Evolutionary conservation across 164 flowering plant species (phyloP).

Genomic region (Pachysandra terminalis): DNA sequence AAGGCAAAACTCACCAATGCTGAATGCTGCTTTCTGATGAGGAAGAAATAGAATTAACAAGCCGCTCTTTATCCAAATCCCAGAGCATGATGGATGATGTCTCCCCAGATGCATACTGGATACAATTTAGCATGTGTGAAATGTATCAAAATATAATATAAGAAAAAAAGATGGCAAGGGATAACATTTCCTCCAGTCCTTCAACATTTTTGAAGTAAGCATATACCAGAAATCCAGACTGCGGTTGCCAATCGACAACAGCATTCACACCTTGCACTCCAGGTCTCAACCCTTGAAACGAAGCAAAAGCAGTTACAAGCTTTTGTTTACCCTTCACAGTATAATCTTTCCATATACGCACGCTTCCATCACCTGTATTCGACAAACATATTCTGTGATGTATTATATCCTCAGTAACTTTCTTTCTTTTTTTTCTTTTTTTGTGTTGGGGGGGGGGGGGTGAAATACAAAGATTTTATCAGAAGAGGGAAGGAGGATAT

Average conservation of each 20-base stretch:
- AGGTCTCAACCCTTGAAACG: conserved; percentile 84
- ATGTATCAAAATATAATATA: background rate
- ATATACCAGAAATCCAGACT: conserved; percentile 86
- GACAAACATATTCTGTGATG: too few relatives aligned
- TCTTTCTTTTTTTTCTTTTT: too few relatives aligned
- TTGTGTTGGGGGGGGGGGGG: too few relatives aligned
- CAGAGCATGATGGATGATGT: conserved; percentile 80
- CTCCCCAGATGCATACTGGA: conserved; percentile 88
- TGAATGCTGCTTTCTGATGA: conserved; percentile 73
- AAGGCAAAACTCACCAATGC: conserved; percentile 69
- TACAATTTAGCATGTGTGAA: conserved; percentile 7
- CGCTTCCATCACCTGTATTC: conserved; percentile 75
- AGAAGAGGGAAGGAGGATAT: too few relatives aligned
- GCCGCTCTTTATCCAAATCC: conserved; percentile 96
- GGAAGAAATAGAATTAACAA: conserved; percentile 59
- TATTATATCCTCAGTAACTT: too few relatives aligned
- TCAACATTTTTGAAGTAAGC: background rate
- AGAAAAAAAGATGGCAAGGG: background rate
- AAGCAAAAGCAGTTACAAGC: conserved; percentile 91
- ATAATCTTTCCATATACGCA: conserved; percentile 94
- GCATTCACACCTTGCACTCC: conserved; percentile 71
- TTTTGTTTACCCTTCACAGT: conserved; percentile 57
- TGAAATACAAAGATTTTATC: too few relatives aligned
- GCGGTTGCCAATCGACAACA: conserved; percentile 99
- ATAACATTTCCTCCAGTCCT: background rate